Evolutionary conservation across 1,284 basidiomycete species (phyloP), one percentile per base, ranked within the genome.

Genomic region (Uromyces viciae-fabae): DNA sequence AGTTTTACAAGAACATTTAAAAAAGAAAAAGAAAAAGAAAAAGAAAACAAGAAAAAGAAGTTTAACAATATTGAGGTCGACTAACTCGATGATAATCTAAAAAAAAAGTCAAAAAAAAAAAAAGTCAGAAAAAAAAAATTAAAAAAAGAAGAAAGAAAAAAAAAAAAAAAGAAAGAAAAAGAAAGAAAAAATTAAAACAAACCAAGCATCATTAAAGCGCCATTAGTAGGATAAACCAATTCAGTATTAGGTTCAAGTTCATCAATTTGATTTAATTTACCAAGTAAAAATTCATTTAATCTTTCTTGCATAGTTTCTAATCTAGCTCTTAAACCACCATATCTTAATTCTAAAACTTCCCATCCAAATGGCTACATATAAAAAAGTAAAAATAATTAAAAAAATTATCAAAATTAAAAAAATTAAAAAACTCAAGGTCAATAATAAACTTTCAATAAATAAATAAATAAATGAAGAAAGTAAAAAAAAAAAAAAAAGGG

Each of bases 331-430:
- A 87, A 77, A 0, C 86, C 86, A 19, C 86, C 86, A 58, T 87
- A 87, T 0, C 86, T 82, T 52, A 87, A 74, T 28, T 87, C 86
- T 36, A 87, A 81, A 19, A 84, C 84, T 81, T 87, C 86, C 84
- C 85, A 86, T 0, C 85, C 86, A 72, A 85, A 86, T 0, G 84
- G 84, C 82, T 85, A 83, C 36, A 36, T 1, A 22, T 83, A 84
- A 62, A 68, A 46, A 38, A 5, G 54, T 56, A n/a, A 56, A 8
- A 56, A 7, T n/a, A 56, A 56, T 8, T 68, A 60, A 52, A 33
- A 3, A 74, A 56, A 15, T n/a, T n/a, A n/a, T n/a, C n/a, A n/a
- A n/a, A n/a, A n/a, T n/a, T n/a, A n/a, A n/a, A n/a, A n/a, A n/a
- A n/a, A n/a, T n/a, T n/a, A n/a, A n/a, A n/a, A n/a, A n/a, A n/a